Base-by-base conservation (phyloP, 495 filamentous ascomycete species). In the Penicillium crystallinum region DNA sequence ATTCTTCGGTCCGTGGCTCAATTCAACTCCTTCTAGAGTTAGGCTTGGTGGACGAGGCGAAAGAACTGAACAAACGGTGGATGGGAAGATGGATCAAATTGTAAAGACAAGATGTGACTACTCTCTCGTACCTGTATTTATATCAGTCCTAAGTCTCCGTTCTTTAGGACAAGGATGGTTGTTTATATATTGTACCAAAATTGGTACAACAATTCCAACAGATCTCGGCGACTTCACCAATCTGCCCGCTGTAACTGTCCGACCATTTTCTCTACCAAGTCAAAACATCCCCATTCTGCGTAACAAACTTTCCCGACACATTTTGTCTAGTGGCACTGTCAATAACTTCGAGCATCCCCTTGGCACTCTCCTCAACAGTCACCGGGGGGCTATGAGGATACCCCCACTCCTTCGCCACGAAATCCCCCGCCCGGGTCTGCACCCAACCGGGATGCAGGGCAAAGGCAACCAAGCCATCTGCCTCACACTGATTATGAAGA, bases 1-100 rank as follows among this genome's bases (percentile, higher is more conserved):
- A 87, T 55, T 80, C 76, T 23, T 81, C 80, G 0, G 80, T 86
- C 27, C 65, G 83, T 0, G 84, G 83, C 0, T 75, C 75, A 0
- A 74, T 83, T 15, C 84, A 87, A 61, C 52, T 86, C 52, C 64
- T 85, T 52, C 69, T 87, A n/a, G 81, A 85, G 48, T 70, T 86
- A 55, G 84, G 84, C 0, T 62, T 87, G 45, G 81, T 86, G 1
- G 82, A 86, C 58, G 83, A 86, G 62, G 83, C 83, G 15, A 87
- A 86, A 66, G 69, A 72, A 36, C 63, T 81, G 11, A 80, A 79
- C 11, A 66, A 80, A 47, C 72, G 70, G 58, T 86, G 83, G 81
- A 87, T 87, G 84, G 81, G 76, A 10, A 71, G 83, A 53, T 86
- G 84, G 82, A 75, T 77, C 41, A 56, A 49, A 12, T 27, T 56